Evolutionary conservation across 805 yeast genomes (phyloP).

Genomic region (Saccharomyces kudriavzevii): DNA sequence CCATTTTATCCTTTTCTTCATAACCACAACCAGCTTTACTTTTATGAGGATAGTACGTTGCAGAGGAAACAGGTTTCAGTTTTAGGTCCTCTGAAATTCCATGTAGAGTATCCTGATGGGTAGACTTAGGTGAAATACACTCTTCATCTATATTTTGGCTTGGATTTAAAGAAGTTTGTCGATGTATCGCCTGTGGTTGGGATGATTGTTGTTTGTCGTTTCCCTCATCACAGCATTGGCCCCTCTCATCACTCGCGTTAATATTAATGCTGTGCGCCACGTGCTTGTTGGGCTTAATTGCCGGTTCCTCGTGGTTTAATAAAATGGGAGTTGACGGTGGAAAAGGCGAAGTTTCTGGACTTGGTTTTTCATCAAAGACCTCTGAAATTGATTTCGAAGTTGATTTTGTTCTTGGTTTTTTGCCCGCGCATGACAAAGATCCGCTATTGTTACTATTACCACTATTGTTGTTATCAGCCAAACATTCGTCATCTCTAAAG

Average conservation of each 20-base stretch:
- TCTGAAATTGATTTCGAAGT: neutral
- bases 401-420: neutral
- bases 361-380: neutral
- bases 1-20: neutral
- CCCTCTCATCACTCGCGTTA: neutral
- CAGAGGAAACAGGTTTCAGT: constrained; percentile 58
- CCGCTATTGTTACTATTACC: neutral
- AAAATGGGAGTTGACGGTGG: neutral
- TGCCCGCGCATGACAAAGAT: neutral
- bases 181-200: neutral
- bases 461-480: neutral
- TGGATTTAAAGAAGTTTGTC: neutral
- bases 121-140: neutral
- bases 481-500: constrained; percentile 25
- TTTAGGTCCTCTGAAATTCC: constrained; percentile 9
- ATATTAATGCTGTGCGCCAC: neutral
- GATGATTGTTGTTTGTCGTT: constrained; percentile 3
- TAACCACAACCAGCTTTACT: constrained; percentile 28
- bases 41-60: constrained; percentile 63
- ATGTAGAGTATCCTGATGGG: neutral
- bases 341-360: neutral
- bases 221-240: neutral
- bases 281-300: neutral
- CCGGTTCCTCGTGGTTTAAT: neutral
- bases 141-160: neutral